Base-by-base conservation (phyloP, 106 monocot genomes). In the Hemerocallis citrina region DNA sequence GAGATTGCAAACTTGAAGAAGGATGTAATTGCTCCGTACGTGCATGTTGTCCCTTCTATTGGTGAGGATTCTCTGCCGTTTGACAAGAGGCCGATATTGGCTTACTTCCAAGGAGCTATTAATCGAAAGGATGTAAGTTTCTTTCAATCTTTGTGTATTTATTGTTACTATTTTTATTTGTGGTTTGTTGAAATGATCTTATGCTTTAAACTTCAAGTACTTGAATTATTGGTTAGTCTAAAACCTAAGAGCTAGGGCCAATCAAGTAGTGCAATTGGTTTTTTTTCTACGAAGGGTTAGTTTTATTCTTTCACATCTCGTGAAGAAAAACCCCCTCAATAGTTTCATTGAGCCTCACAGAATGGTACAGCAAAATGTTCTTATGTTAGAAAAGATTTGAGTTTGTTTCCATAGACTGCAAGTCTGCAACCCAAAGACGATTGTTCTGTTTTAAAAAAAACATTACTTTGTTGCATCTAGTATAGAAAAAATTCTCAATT, bases 41-140 rank as follows among this genome's bases (percentile, higher is more conserved):
- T 36, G 35, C 86, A 86, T 62, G 72, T 86, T 0, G 77, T 86
- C 23, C 43, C 61, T 8, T 68, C 74, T 1, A 15, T 76, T 57
- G 66, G 56, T 5, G 47, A 75, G 42, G 57, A 81, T 7, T 86
- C 90, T 5, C 34, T 76, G 3, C 13, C 57, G 3, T 96, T 91
- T 54, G 81, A 84, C 17, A 43, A 46, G 1, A 81, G 90, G 2
- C 73, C 60, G 3, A 67, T 63, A n/a, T 58, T 82, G 54, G 77
- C 61, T 13, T 82, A 73, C 28, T 82, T 82, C 50, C 82, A 82
- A 32, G 82, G 77, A 54, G 82, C 77, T 1, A 82, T 82, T 40
- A 20, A 68, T 43, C 60, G 80, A 62, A 96, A 96, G 54, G 86
- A 81, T 77, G 95, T 86, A 76, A 83, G 85, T 72, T 65, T 13